Conservation (phyloP, 805 yeast genomes). For the Debaryomyces maramus region DNA sequence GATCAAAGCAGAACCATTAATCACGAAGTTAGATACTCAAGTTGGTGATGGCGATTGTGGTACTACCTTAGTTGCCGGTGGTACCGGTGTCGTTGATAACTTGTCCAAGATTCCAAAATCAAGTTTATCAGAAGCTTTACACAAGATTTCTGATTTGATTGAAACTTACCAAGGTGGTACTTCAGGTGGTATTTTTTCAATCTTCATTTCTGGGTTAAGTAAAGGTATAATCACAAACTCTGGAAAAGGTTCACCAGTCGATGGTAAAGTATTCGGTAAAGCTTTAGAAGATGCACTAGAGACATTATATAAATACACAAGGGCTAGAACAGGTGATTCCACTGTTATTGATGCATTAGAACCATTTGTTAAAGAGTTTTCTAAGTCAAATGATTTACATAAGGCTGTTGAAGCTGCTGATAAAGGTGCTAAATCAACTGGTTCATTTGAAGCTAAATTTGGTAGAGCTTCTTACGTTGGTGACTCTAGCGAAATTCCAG, state of each 20-base stretch:
- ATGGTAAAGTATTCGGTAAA: not conserved
- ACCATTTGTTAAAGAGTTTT: constrained; percentile 67
- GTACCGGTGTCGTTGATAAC: constrained; percentile 57
- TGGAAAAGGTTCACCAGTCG: not conserved
- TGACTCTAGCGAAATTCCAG: constrained; percentile 69
- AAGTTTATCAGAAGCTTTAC: constrained; percentile 52
- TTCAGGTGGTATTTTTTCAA: constrained; percentile 83
- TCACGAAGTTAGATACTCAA: constrained; percentile 72
- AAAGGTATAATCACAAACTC: not conserved
- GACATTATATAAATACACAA: constrained; percentile 68
- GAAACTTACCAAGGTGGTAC: constrained; percentile 93
- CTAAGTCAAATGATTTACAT: constrained; percentile 47
- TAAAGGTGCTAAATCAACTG: constrained; percentile 69
- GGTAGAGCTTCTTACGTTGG: constrained; percentile 86
- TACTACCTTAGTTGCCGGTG: constrained; percentile 76
- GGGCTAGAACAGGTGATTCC: constrained; percentile 81
- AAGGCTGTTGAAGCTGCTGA: constrained; percentile 65
- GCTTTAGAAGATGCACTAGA: not conserved
- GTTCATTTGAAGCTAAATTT: constrained; percentile 68
- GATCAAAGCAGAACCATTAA: constrained; percentile 56
- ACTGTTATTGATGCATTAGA: constrained; percentile 79
- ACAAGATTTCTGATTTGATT: constrained; percentile 68
- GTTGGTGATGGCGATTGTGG: constrained; percentile 96
- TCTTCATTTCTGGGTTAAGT: constrained; percentile 43
- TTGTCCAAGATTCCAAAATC: constrained; percentile 23